Evolutionary conservation across 305 asterid species (phyloP), one percentile per base, ranked within the genome.

Genomic region (Fraxinus dipetala): DNA sequence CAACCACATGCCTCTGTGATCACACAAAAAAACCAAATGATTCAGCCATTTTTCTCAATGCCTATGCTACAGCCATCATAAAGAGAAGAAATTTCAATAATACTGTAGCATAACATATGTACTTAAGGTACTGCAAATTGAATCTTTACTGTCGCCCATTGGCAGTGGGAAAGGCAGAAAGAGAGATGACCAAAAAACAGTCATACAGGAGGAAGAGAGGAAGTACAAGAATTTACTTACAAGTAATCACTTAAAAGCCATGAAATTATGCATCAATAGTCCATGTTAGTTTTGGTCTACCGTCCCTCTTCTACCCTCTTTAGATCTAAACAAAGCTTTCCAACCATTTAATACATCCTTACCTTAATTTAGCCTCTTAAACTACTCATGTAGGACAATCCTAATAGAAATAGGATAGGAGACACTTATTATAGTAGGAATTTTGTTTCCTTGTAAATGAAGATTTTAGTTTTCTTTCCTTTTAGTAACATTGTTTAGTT

Each of bases 1-100:
- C 98, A 0, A 87, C 94, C 61, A 88, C 98, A 56, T 92, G 91
- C 89, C 95, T 91, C 98, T 93, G 94, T 88, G 84, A 36, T 81
- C n/a, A 80, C 28, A 73, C 75, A 80, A 61, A 30, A n/a, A 69
- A 54, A 43, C 4, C 56, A 48, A 5, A 54, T 63, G 26, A 72
- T 22, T 80, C 16, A 67, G 35, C 35, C 73, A 65, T 65, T 24
- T 65, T 24, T 11, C 26, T 24, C 35, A 26, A 63, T 26, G 16
- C 35, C 34, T 61, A 65, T 24, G 35, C 73, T 11, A 26, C 74
- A 67, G 34, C 22, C 74, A 67, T 67, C 38, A 67, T 67, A 28
- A 30, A 26, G 20, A 28, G 38, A 65, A 24, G 72, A 67, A 5
- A 30, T 14, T 67, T 30, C 36, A 67, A 28, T 28, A 28, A 67